These are phyloP conservation scores for Globisporangium solare DNA, from an alignment of 352 stramenopile genomes.

Conservation along the genomic window DNA sequence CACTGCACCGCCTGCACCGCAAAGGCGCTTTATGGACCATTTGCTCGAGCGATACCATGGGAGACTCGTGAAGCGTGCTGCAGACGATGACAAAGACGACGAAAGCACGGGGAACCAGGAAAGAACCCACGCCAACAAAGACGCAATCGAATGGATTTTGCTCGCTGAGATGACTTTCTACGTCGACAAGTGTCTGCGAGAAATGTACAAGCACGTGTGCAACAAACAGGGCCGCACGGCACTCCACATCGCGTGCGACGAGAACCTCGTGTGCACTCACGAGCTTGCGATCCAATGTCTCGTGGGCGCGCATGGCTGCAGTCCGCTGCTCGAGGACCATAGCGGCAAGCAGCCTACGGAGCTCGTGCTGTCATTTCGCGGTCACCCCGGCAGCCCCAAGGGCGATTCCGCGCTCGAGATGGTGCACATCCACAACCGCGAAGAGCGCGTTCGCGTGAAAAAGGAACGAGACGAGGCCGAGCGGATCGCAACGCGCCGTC, in stretches of 20 bases:
- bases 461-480: conserved; percentile 27
- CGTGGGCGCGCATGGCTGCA: conserved; percentile 46
- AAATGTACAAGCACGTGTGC: conserved; percentile 55
- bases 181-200: conserved; percentile 48
- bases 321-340: conserved; percentile 49
- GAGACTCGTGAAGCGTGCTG: conserved; percentile 19
- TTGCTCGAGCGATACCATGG: conserved; percentile 39
- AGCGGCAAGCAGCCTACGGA: conserved; percentile 31
- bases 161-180: conserved; percentile 52
- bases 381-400: conserved; percentile 54
- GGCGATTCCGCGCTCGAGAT: conserved; percentile 31
- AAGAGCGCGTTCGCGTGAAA: conserved; percentile 23
- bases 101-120: conserved; percentile 19
- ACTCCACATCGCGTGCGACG: conserved; percentile 72
- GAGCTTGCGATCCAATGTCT: conserved; percentile 57
- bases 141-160: conserved; percentile 46
- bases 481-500: conserved; percentile 24
- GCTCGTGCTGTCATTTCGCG: conserved; percentile 41
- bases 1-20: conserved; percentile 18
- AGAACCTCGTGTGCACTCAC: conserved; percentile 79
- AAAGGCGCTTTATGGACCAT: conserved; percentile 43
- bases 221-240: conserved; percentile 65
- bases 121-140: conserved; percentile 20
- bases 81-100: conserved; percentile 22
- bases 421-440: conserved; percentile 22